Conservation (phyloP, 73 alveolate species). For the Stentor roeselii region DNA sequence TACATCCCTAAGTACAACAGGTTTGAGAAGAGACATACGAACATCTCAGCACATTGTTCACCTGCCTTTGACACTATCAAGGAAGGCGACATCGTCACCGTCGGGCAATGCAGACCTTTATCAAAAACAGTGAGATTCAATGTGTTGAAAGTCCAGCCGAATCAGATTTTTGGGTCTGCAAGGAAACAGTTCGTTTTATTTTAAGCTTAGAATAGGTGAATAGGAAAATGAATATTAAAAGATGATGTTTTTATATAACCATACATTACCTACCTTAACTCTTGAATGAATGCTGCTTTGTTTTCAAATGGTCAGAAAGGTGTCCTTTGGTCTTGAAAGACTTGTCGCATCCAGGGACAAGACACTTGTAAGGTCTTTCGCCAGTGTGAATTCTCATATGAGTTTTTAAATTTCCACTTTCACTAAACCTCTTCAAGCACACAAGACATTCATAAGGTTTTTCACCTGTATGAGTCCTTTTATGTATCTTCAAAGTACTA, state of each 20-base stretch:
- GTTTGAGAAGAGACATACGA: constrained; percentile 94
- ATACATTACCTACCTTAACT: no score
- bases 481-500: constrained; percentile 54
- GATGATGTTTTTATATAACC: no score
- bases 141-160: constrained; percentile 78
- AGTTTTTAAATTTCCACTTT: no score
- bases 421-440: no score
- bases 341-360: no score
- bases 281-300: not conserved
- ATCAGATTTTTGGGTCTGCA: constrained; percentile 89
- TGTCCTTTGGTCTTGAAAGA: no score
- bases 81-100: constrained; percentile 98
- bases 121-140: constrained; percentile 98
- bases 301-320: constrained; percentile 33
- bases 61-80: constrained; percentile 56
- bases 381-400: no score
- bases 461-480: constrained; percentile 85
- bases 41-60: constrained; percentile 71
- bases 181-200: constrained; percentile 88
- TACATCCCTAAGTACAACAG: constrained; percentile 92
- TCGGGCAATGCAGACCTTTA: constrained; percentile 99
- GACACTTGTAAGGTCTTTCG: no score
- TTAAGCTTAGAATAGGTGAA: no score
- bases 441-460: constrained; percentile 79
- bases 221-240: no score